Evolutionary conservation across 805 yeast genomes (phyloP), one percentile per base, ranked within the genome.

Genomic region (Teunomyces stri): DNA sequence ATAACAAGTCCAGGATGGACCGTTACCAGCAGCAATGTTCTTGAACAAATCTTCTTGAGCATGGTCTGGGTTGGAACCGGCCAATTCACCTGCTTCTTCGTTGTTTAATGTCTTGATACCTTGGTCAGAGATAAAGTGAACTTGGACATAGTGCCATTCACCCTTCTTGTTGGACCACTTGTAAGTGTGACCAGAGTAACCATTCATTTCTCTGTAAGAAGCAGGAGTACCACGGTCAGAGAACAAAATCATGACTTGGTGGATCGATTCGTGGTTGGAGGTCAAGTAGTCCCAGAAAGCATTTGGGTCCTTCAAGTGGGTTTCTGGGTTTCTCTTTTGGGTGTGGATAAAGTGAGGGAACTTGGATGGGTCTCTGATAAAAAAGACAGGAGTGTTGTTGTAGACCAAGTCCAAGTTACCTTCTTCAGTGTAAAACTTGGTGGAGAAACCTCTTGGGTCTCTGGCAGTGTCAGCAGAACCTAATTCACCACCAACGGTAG

Each of bases 261-360:
- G 94, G 51, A 79, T 68, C 21, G 89, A 74, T 69, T 87, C 95
- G 60, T 77, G 87, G 66, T 87, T 87, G 59, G 77, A 74, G 30
- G 85, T 79, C 62, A 85, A 76, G 65, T 84, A 87, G 68, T 87
- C 92, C 95, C 95, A 87, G 66, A 85, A 85, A 87, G 82, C 82
- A 69, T 84, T 78, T 15, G 92, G 76, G 66, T 87, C 94, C 68
- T 85, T 85, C 67, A 85, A 72, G 68, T 87, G 87, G 36, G 90
- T 86, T 64, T 84, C 48, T 34, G 89, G 88, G 66, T 81, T 75
- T 57, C 88, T 78, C 75, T 83, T 83, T 66, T 82, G 87, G 18
- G 87, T 79, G 69, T 82, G 87, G 56, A 82, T 82, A 61, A 82
- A 81, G 54, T 74, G 73, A 7, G 85, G 82, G 70, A 82, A 82